phyloP scores from a whole-genome alignment of 306 rosid genomes.

The Prunus padus region DNA sequence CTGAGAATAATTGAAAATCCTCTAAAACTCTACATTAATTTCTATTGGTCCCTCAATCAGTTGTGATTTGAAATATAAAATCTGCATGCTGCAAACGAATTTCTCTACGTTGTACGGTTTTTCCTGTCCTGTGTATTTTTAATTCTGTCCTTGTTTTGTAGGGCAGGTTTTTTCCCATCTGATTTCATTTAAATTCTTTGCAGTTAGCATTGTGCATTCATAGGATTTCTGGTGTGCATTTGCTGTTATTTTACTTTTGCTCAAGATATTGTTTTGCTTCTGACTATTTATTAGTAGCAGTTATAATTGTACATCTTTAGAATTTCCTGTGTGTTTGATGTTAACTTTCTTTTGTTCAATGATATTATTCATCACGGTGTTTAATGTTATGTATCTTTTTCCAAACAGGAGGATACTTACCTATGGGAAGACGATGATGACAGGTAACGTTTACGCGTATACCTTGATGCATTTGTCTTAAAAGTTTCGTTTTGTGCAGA shows the following conservation, averaged over 20 bases:
- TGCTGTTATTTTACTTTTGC: background rate
- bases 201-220: background rate
- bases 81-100: background rate
- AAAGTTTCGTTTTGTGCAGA: slow-evolving; percentile 1
- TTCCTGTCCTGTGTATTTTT: background rate
- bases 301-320: background rate
- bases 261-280: background rate
- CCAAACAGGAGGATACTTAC: slow-evolving; percentile 84
- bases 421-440: slow-evolving; percentile 98
- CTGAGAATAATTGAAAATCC: background rate
- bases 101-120: background rate
- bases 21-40: background rate
- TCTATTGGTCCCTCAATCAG: background rate
- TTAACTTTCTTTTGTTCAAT: background rate
- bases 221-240: background rate
- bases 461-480: slow-evolving; percentile 8
- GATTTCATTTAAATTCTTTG: background rate
- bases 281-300: background rate
- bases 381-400: slow-evolving; percentile 26
- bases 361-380: slow-evolving; percentile 13
- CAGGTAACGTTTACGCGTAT: slow-evolving; percentile 47
- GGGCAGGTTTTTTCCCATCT: background rate
- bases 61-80: background rate
- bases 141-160: background rate
- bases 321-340: background rate